phyloP scores from a whole-genome alignment of 2,329 filamentous ascomycete genomes.

The Talaromyces verruculosus region DNA sequence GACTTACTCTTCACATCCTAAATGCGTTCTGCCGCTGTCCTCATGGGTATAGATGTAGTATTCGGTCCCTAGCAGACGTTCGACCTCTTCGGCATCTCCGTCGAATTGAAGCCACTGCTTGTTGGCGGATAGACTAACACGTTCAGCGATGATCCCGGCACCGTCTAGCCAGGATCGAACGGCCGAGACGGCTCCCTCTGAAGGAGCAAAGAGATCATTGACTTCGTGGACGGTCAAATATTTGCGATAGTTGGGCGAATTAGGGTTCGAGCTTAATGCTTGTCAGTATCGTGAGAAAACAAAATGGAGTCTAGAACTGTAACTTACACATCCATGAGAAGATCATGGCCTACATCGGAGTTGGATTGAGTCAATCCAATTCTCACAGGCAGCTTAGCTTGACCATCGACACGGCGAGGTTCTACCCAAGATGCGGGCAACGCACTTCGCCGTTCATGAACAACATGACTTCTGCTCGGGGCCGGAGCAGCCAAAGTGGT shows the following conservation, averaged over 20 bases:
- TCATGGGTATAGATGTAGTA: slow-evolving; percentile 42
- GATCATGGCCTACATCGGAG: slow-evolving; percentile 31
- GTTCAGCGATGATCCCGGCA: slow-evolving; percentile 28
- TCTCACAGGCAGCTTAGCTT: slow-evolving; percentile 26
- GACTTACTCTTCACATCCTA: slow-evolving; percentile 44
- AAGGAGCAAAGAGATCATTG: slow-evolving; percentile 39
- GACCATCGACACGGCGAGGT: slow-evolving; percentile 26
- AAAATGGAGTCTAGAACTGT: not conserved
- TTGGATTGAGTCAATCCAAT: slow-evolving; percentile 28
- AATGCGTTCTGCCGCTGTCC: slow-evolving; percentile 32
- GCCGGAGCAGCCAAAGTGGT: slow-evolving; percentile 28
- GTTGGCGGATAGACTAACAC: slow-evolving; percentile 33
- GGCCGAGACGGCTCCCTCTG: slow-evolving; percentile 29
- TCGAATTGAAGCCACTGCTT: slow-evolving; percentile 46
- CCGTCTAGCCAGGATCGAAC: slow-evolving; percentile 34
- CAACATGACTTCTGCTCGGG: slow-evolving; percentile 26
- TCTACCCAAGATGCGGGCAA: slow-evolving; percentile 32
- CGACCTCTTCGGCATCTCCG: slow-evolving; percentile 38
- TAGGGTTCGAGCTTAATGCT: slow-evolving; percentile 35
- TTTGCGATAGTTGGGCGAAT: slow-evolving; percentile 38
- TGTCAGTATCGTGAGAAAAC: not conserved
- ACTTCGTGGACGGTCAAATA: slow-evolving; percentile 36
- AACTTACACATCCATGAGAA: slow-evolving; percentile 36
- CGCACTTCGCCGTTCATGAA: slow-evolving; percentile 35
- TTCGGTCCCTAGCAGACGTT: slow-evolving; percentile 40